phyloP scores from a whole-genome alignment of 164 flowering plant species.

The Berberis vulgaris region DNA sequence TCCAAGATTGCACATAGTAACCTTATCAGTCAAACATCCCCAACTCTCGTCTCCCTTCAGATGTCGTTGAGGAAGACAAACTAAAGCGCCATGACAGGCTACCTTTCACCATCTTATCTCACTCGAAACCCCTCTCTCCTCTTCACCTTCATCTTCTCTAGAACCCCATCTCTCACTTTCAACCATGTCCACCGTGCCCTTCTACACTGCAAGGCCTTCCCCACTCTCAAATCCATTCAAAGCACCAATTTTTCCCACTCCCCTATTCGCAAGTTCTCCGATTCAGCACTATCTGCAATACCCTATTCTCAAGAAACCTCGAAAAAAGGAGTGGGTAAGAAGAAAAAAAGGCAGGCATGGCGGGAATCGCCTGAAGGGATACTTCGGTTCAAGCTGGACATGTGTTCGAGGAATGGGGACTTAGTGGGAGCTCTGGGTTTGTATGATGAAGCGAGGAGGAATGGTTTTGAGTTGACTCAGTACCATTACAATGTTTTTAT shows the following conservation, averaged over 20 bases:
- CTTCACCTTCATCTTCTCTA: constrained; percentile 14
- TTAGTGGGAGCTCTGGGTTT: constrained; percentile 51
- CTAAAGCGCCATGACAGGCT: too few species aligned
- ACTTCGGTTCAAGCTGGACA: constrained; percentile 43
- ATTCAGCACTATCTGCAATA: constrained; percentile 7
- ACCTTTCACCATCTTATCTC: constrained; percentile 7
- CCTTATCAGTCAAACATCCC: too few species aligned
- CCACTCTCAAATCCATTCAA: constrained; percentile 2
- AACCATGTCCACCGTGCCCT: neutral
- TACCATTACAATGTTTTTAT: constrained; percentile 70
- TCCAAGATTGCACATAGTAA: too few species aligned
- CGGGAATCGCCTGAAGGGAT: constrained; percentile 18
- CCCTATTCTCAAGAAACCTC: too few species aligned
- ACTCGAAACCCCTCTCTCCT: constrained; percentile 11
- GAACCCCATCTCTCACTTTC: constrained; percentile 6
- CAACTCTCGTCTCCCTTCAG: too few species aligned
- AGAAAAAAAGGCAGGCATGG: too few species aligned
- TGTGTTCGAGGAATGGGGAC: constrained; percentile 59
- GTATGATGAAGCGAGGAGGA: constrained; percentile 59
- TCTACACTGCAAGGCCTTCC: neutral
- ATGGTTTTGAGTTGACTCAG: constrained; percentile 26
- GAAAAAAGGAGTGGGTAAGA: too few species aligned
- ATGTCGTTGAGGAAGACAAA: too few species aligned
- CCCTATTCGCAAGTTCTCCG: neutral
- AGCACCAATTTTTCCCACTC: neutral